Evolutionary conservation across 2,329 filamentous ascomycete species (phyloP), one percentile per base, ranked within the genome.

Genomic region (Colletotrichum karsti): DNA sequence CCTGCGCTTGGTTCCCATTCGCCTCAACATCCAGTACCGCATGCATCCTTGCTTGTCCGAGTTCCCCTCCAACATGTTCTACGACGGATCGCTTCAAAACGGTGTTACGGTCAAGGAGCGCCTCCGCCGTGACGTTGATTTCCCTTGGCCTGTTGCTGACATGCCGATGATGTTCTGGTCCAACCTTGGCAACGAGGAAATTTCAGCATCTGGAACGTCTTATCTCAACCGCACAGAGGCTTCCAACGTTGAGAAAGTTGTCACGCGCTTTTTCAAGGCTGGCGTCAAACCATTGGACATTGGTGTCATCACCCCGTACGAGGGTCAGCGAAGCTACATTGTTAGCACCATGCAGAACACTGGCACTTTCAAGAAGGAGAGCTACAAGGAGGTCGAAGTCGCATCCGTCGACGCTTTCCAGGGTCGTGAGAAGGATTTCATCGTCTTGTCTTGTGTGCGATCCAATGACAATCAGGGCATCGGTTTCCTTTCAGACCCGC

Each of bases 151-250:
- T 3, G 93, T 97, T 30, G 89, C 86, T 20, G 95, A 98, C 77
- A 94, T 91, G 73, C 96, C 96, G 3, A 99, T 99, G 96, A 98
- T 98, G 96, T 99, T 99, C 83, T 99, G 96, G 96, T 97, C 94
- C 26, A 99, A 99, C 78, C 85, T 98, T 62, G 96, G 96, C 68
- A 97, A 97, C 68, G 96, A 99, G 80, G 96, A 99, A 80, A 99
- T 99, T 56, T 98, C 95, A 7, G 96, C 96, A 1, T 98, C 95
- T 26, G 96, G 96, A 76, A 99, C 96, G 3, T 98, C 95, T 3
- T 99, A 99, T 77, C 91, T 99, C 72, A 99, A 99, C 81, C 93
- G 96, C 51, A 98, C 96, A 1, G 96, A 99, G 79, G 95, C 96
- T 4, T 93, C 94, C 51, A 98, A 98, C 72, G 96, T 99, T 33